A percentile compares a stretch with the other conserved stretches of the same genome.
Evolutionary conservation across 768 basidiomycete species (phyloP).

Genomic region (Lactarius psammicola): DNA sequence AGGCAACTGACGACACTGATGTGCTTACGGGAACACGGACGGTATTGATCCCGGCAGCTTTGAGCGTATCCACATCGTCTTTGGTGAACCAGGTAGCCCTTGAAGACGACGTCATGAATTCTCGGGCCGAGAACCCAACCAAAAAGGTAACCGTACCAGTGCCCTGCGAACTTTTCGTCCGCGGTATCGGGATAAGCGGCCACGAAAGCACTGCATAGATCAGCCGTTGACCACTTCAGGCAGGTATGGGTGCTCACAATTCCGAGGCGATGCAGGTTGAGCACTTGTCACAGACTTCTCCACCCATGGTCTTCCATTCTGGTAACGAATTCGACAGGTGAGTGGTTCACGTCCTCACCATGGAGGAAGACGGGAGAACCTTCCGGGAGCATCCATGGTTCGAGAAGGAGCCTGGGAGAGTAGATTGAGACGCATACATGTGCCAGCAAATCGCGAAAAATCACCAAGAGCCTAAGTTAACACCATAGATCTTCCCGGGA

Average conservation of each 20-base stretch:
- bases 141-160: conserved; percentile 50
- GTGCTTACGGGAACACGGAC: conserved; percentile 67
- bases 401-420: conserved; percentile 60
- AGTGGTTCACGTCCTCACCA: not conserved
- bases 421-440: conserved; percentile 12
- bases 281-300: conserved; percentile 58
- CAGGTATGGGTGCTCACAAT: conserved; percentile 68
- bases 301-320: conserved; percentile 79
- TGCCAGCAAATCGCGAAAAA: not conserved
- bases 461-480: conserved; percentile 68
- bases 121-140: not conserved
- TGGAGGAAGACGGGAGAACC: conserved; percentile 37
- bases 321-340: not conserved
- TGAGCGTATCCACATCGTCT: conserved; percentile 54
- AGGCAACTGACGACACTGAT: not conserved
- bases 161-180: conserved; percentile 52
- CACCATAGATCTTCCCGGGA: conserved; percentile 60
- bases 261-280: conserved; percentile 63
- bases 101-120: not conserved
- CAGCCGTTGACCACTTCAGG: conserved; percentile 27
- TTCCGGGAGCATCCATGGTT: conserved; percentile 80
- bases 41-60: conserved; percentile 61
- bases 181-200: conserved; percentile 57
- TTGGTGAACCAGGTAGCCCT: conserved; percentile 75
- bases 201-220: conserved; percentile 50